Percentiles rank a stretch among this genome's conserved stretches.
Evolutionary conservation across 208 protist species (phyloP).

Genomic region (Kentomonas sorsogonicus): DNA sequence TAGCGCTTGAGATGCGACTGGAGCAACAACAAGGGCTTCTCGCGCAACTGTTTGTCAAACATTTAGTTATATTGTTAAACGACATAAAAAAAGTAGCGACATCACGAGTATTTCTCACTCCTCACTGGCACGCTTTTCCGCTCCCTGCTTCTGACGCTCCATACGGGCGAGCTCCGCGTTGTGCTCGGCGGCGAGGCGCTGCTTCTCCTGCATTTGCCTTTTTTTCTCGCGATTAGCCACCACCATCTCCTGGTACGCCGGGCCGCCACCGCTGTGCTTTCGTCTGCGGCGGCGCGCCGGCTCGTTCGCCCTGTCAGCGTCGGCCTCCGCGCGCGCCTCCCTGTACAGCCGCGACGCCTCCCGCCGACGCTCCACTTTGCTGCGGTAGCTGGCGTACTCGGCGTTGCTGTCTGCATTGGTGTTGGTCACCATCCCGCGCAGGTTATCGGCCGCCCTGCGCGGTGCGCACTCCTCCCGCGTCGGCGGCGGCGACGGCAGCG

Average conservation of each 20-base stretch:
- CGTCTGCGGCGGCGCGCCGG: slow-evolving; percentile 3
- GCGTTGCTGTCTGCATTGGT: slow-evolving; percentile 60
- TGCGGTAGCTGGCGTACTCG: slow-evolving; percentile 71
- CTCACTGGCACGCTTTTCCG: slow-evolving; percentile 31
- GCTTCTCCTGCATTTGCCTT: neutral
- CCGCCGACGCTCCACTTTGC: slow-evolving; percentile 41
- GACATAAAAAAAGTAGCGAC: no score
- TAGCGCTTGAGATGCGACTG: no score
- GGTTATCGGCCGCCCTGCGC: slow-evolving; percentile 27
- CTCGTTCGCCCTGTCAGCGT: slow-evolving; percentile 1
- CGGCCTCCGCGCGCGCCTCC: neutral
- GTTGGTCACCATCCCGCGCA: slow-evolving; percentile 54
- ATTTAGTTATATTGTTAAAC: slow-evolving; percentile 4
- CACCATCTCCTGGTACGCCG: slow-evolving; percentile 32
- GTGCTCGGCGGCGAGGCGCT: neutral
- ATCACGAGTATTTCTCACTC: no score
- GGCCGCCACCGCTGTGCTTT: slow-evolving; percentile 8
- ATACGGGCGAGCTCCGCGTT: no score
- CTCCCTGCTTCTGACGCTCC: slow-evolving; percentile 45
- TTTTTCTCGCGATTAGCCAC: slow-evolving; percentile 46
- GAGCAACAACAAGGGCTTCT: no score
- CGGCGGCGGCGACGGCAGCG: slow-evolving; percentile 28
- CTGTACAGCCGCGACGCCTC: slow-evolving; percentile 26
- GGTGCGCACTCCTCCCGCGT: slow-evolving; percentile 46
- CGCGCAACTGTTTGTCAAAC: no score